These are phyloP conservation scores for Backusella luteola DNA, from an alignment of 192 early-diverging fungal genomes.

Conservation along the genomic window DNA sequence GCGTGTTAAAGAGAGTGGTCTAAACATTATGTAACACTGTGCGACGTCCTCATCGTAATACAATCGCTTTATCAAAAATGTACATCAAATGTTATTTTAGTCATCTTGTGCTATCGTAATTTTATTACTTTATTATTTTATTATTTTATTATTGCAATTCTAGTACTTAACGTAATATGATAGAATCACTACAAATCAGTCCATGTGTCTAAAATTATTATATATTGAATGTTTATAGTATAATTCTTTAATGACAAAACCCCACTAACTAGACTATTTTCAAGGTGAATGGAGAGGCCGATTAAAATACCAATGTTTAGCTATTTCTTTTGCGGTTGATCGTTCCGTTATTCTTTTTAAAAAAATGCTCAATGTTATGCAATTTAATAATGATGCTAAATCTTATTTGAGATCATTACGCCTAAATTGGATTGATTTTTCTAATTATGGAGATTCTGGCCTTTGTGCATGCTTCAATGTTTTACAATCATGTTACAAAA, in stretches of 20 bases:
- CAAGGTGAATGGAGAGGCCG: not conserved
- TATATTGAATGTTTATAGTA: not conserved
- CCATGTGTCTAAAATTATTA: not conserved
- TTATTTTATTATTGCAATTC: not conserved
- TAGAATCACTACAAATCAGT: not conserved
- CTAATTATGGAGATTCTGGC: not conserved
- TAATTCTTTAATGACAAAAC: not conserved
- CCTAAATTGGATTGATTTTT: not conserved
- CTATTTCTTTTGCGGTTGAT: not conserved
- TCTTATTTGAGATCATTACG: not conserved
- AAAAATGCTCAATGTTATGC: not conserved
- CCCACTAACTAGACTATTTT: too few relatives aligned
- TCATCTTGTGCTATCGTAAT: not conserved
- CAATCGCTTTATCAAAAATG: not conserved
- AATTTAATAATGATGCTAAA: not conserved
- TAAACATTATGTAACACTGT: not conserved
- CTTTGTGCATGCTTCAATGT: not conserved
- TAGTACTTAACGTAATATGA: not conserved
- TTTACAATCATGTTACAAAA: slow-evolving; percentile 1
- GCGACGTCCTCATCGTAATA: not conserved
- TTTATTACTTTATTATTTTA: not conserved
- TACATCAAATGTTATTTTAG: not conserved
- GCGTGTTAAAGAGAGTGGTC: not conserved
- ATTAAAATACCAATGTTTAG: not conserved
- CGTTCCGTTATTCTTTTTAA: not conserved